These are phyloP conservation scores for Euphorbia lathyris DNA, from an alignment of 345 rosid species.

Conservation along the genomic window DNA sequence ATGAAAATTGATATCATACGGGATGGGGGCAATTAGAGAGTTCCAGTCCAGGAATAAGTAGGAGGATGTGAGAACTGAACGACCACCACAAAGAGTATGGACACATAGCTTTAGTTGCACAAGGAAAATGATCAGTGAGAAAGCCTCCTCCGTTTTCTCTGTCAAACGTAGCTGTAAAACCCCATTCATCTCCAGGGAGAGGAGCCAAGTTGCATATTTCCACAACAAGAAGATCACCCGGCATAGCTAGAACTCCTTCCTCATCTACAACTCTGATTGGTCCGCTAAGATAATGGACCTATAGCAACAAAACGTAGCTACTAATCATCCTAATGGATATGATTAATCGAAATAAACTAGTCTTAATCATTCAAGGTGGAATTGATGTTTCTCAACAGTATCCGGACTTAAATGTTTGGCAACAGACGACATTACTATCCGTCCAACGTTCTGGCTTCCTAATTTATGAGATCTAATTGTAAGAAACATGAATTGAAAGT, in stretches of 20 bases:
- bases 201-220: constrained; percentile 91
- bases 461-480: neutral
- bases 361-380: no score
- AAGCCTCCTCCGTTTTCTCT: constrained; percentile 91
- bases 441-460: constrained; percentile 77
- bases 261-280: constrained; percentile 63
- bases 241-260: constrained; percentile 64
- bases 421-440: constrained; percentile 68
- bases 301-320: neutral
- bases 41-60: no score
- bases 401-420: constrained; percentile 82
- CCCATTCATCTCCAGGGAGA: constrained; percentile 90
- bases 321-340: neutral
- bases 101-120: constrained; percentile 92
- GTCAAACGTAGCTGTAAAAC: constrained; percentile 69
- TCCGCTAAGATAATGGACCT: constrained; percentile 83
- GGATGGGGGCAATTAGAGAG: no score
- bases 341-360: neutral
- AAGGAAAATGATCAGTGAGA: constrained; percentile 86
- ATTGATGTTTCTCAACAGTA: constrained; percentile 50
- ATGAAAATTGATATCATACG: no score
- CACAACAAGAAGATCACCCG: constrained; percentile 76
- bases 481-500: neutral
- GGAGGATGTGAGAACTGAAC: no score
- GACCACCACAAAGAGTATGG: no score